Conservation (phyloP, 176 grass and related monocot genomes). For the Aegilops longissima region DNA sequence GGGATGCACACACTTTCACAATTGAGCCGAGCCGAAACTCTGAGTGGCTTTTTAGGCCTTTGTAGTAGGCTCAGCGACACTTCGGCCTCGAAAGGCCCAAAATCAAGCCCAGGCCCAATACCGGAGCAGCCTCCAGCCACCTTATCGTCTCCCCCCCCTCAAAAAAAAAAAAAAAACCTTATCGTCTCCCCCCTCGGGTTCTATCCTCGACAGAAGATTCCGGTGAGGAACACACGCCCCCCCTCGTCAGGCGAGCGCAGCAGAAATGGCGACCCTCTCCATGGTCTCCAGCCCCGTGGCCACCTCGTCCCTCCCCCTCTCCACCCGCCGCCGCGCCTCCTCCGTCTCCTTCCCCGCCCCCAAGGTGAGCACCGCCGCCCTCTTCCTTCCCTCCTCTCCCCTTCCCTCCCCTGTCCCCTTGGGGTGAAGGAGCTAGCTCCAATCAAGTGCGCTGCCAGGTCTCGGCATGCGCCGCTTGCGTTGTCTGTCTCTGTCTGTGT, state of each 20-base stretch:
- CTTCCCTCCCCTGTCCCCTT: constrained; percentile 8
- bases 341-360: constrained; percentile 50
- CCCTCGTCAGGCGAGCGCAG: constrained; percentile 9
- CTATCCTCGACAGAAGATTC: background rate
- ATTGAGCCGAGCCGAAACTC: too few relatives aligned
- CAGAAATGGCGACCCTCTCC: constrained; percentile 68
- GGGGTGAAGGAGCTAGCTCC: background rate
- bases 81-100: background rate
- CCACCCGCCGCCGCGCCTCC: constrained; percentile 47
- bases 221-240: background rate
- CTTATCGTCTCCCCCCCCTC: constrained; percentile 27
- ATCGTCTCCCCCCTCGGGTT: background rate
- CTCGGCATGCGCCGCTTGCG: background rate
- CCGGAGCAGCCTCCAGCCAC: background rate
- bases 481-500: background rate
- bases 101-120: background rate
- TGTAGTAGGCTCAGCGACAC: background rate
- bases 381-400: background rate
- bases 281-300: constrained; percentile 54
- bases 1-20: too few relatives aligned
- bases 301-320: constrained; percentile 41
- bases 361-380: constrained; percentile 35
- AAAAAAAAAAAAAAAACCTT: too few relatives aligned
- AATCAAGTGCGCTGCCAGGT: background rate
- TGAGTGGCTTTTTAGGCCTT: background rate